A percentile compares a stretch with the other conserved stretches of the same genome.
Conservation (phyloP, 2,329 filamentous ascomycete species). For the Lasiodiplodia gonubiensis region DNA sequence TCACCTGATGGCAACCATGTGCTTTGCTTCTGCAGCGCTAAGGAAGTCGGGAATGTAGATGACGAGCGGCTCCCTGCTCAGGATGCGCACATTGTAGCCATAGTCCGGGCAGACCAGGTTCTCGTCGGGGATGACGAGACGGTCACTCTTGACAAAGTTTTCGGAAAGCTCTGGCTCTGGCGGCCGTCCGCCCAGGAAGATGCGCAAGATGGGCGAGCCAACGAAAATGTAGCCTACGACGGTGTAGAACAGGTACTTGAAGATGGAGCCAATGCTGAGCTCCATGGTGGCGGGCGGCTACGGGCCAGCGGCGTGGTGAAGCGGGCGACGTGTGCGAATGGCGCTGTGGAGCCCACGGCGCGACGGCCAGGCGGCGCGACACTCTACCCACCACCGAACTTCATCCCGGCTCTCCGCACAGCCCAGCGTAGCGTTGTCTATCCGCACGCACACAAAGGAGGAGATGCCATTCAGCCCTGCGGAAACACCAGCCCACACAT, state of each 20-base stretch:
- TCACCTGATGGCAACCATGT: slow-evolving; percentile 61
- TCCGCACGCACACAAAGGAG: background rate
- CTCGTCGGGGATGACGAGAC: slow-evolving; percentile 48
- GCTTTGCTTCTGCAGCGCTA: slow-evolving; percentile 53
- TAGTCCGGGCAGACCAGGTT: slow-evolving; percentile 48
- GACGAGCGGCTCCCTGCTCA: slow-evolving; percentile 60
- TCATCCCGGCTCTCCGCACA: background rate
- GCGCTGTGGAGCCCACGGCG: slow-evolving; percentile 4
- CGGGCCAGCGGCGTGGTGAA: background rate
- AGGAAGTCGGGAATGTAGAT: slow-evolving; percentile 65
- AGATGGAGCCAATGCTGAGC: slow-evolving; percentile 32
- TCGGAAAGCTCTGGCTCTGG: slow-evolving; percentile 11
- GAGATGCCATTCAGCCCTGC: background rate
- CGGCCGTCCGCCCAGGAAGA: slow-evolving; percentile 31
- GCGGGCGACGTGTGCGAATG: slow-evolving; percentile 7
- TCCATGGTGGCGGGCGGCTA: slow-evolving; percentile 18
- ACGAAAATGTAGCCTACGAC: slow-evolving; percentile 43
- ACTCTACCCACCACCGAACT: background rate
- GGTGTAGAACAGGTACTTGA: slow-evolving; percentile 42
- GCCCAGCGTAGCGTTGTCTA: background rate
- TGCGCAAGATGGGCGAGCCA: slow-evolving; percentile 41
- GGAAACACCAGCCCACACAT: background rate
- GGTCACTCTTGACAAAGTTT: slow-evolving; percentile 39
- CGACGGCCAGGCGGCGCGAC: slow-evolving; percentile 7
- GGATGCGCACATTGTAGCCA: slow-evolving; percentile 53